A percentile compares a stretch with the other conserved stretches of the same genome.
phyloP scores from a whole-genome alignment of 768 basidiomycete genomes.

The Rhizopogon roseolus region DNA sequence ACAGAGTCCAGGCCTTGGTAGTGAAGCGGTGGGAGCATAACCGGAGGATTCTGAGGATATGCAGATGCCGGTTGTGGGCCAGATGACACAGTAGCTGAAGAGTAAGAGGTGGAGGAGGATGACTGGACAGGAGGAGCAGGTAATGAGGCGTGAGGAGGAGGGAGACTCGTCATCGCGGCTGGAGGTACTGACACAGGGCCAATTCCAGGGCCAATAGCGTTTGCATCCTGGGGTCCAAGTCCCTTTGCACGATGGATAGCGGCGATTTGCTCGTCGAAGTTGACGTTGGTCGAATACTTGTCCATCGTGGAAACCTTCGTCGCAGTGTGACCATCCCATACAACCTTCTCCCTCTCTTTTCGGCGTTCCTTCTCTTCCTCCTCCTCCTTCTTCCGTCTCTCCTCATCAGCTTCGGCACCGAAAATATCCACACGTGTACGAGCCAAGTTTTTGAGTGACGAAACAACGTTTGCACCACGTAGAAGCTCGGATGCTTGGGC shows the following conservation, averaged over 20 bases:
- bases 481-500: conserved; percentile 85
- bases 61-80: conserved; percentile 87
- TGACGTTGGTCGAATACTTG: conserved; percentile 90
- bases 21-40: conserved; percentile 82
- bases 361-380: conserved; percentile 78
- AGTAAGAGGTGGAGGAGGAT: conserved; percentile 43
- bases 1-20: conserved; percentile 75
- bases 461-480: conserved; percentile 89
- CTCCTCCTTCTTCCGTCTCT: conserved; percentile 80
- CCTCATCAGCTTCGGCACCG: conserved; percentile 91
- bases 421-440: conserved; percentile 97
- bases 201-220: conserved; percentile 84
- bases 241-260: conserved; percentile 93
- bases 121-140: conserved; percentile 62
- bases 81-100: conserved; percentile 84
- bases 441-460: conserved; percentile 89
- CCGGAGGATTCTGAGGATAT: conserved; percentile 54
- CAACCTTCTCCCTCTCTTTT: conserved; percentile 89
- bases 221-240: conserved; percentile 74
- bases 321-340: conserved; percentile 98
- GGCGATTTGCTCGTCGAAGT: conserved; percentile 97
- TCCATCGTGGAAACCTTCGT: conserved; percentile 89
- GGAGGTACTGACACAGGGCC: conserved; percentile 75
- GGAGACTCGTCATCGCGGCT: conserved; percentile 55
- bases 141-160: conserved; percentile 66